Evolutionary conservation across 768 basidiomycete species (phyloP), one percentile per base, ranked within the genome.

Genomic region (Epithele typhae): DNA sequence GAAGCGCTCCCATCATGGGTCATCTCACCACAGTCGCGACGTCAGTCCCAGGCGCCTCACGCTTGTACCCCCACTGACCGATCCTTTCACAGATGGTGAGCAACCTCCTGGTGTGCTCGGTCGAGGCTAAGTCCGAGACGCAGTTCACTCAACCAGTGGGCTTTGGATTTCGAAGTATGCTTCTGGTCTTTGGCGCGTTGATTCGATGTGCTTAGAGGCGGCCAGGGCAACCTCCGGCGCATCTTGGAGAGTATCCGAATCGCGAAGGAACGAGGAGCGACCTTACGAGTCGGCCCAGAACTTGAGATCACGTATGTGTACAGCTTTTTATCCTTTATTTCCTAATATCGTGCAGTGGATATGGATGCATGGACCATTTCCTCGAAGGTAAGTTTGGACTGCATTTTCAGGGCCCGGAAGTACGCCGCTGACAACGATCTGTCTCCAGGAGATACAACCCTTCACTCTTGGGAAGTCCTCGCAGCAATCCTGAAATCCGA

Each of bases 401-500:
- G n/a, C 6, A 6, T 17, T 36, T 24, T 17, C 25, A n/a, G n/a
- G n/a, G n/a, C n/a, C n/a, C n/a, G n/a, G n/a, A n/a, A n/a, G n/a
- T n/a, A n/a, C n/a, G n/a, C n/a, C n/a, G n/a, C n/a, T n/a, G n/a
- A n/a, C n/a, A n/a, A n/a, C 24, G n/a, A 27, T 8, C 22, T 2
- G n/a, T n/a, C 9, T n/a, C 5, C 60, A 98, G 95, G 95, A 37
- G 96, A 99, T 61, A 99, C 95, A 8, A 80, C 87, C 37, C 75
- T 96, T 15, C 96, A 99, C 66, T 94, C 96, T 2, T 98, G 94
- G 95, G 94, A 99, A 67, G 88, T 95, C 5, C 77, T 99, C 15
- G 89, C 85, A n/a, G 88, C 90, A 63, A 85, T 99, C 41, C 71
- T 99, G 21, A 71, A 81, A 6, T 84, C 84, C 1, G 87, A 89